Base-by-base conservation (phyloP, 2,329 filamentous ascomycete genomes). In the Aspergillus quadrilineatus region DNA sequence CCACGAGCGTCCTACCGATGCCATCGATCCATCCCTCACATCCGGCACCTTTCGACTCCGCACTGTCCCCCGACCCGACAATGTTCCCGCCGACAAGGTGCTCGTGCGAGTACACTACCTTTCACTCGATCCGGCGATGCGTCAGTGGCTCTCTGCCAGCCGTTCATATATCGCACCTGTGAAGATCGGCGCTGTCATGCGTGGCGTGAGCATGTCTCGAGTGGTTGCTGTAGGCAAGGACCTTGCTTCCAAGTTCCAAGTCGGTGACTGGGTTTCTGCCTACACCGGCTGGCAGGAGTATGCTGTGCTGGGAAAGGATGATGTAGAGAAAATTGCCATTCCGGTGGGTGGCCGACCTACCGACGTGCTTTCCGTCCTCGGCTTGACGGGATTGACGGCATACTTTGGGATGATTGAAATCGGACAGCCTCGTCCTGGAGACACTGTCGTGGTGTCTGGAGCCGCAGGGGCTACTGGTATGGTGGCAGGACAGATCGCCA, bases 401-500 rank as follows among this genome's bases (percentile, higher is more conserved):
- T 92, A 90, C 75, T 89, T 89, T 61, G 89, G 89, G 17, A 83
- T 92, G 69, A 72, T 83, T 30, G 82, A 88, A 54, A 82, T 92
- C 45, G 89, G 84, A 2, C 76, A 87, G 54, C 83, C 88, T 41
- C 85, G 87, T 70, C 72, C 81, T 0, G 88, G 88, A 4, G 88
- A 92, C 61, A 85, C 88, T 4, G 89, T 93, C 1, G 88, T 92
- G 6, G 87, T 93, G 0, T 89, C 85, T 7, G 89, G 88, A 6
- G 89, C 89, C 1, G 89, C 89, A 0, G 89, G 89, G 2, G 89
- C 89, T 0, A 92, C 89, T 0, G 89, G 89, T 1, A 88, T 83
- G 66, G 83, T 92, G 1, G 89, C 85, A 0, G 89, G 88, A 0
- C 89, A 93, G 74, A 90, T 92, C 63, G 88, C 88, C 15, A 91